Evolutionary conservation across 2,329 filamentous ascomycete species (phyloP).

Genomic region (Stagonosporopsis vannaccii): DNA sequence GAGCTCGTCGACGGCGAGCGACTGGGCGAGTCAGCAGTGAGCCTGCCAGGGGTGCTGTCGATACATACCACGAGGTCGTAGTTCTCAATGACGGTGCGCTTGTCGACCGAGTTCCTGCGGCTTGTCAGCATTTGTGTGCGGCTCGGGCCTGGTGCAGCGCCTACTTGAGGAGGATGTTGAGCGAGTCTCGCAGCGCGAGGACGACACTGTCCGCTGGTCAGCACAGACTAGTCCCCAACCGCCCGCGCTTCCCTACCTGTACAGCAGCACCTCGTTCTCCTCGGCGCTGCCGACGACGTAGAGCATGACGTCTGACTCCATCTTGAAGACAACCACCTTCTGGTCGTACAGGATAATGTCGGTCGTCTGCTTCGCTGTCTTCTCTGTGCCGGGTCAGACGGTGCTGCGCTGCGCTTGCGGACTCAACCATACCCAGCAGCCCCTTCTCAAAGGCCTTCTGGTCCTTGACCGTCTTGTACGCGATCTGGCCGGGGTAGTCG

Average conservation of each 20-base stretch:
- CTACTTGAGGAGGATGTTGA: conserved; percentile 92
- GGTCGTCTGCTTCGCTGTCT: conserved; percentile 93
- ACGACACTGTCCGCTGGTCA: conserved; percentile 70
- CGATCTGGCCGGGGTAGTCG: conserved; percentile 71
- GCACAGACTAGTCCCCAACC: background rate
- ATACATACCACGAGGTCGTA: conserved; percentile 79
- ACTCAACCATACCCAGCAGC: conserved; percentile 70
- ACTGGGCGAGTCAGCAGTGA: conserved; percentile 77
- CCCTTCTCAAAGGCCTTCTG: conserved; percentile 98
- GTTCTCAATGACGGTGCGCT: conserved; percentile 97
- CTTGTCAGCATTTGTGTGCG: conserved; percentile 11
- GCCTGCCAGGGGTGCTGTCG: no score
- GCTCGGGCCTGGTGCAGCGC: conserved; percentile 34
- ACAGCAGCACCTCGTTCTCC: conserved; percentile 96
- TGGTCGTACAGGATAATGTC: conserved; percentile 99
- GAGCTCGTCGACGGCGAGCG: conserved; percentile 87
- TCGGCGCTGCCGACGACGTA: conserved; percentile 89
- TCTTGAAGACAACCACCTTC: conserved; percentile 95
- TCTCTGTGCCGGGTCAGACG: conserved; percentile 59
- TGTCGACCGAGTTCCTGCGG: conserved; percentile 88
- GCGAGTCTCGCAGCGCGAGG: conserved; percentile 84
- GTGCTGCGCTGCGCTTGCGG: conserved; percentile 77
- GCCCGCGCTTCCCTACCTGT: conserved; percentile 60
- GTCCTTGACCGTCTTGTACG: conserved; percentile 87
- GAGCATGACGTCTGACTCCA: conserved; percentile 94